Evolutionary conservation across 2,329 filamentous ascomycete genomes (phyloP).

Genomic region (Claviceps spartinae): DNA sequence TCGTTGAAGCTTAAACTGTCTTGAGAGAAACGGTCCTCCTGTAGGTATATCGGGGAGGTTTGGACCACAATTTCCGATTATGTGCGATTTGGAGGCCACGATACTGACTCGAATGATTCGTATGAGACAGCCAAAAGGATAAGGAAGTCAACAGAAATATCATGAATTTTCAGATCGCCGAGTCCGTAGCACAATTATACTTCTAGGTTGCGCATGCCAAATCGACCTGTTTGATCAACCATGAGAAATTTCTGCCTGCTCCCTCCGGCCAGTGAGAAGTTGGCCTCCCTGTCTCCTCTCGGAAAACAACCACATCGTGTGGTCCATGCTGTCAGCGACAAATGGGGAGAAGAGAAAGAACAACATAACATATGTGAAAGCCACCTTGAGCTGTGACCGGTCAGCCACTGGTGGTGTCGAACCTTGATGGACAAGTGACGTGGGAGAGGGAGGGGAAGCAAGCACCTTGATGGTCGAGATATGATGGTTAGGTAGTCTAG

Average conservation of each 20-base stretch:
- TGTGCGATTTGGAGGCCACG: not conserved
- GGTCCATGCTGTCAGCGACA: not conserved
- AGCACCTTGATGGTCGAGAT: not conserved
- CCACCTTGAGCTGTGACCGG: not conserved
- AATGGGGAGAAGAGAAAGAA: not conserved
- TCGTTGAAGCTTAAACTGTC: slow-evolving; percentile 2
- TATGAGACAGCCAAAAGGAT: not conserved
- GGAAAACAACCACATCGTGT: not conserved
- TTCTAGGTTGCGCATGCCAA: not conserved
- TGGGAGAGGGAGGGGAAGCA: not conserved
- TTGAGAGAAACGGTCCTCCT: not conserved
- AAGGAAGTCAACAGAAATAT: not conserved
- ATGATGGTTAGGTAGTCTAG: not conserved
- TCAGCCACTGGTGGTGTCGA: slow-evolving; percentile 1
- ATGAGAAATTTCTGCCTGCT: not conserved
- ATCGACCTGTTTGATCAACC: not conserved
- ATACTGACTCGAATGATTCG: not conserved
- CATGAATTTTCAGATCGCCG: not conserved
- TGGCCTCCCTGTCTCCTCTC: not conserved
- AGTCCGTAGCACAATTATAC: not conserved
- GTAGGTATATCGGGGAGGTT: not conserved
- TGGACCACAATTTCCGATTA: not conserved
- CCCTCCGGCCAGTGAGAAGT: not conserved
- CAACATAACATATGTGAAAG: too few species aligned
- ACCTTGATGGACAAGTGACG: slow-evolving; percentile 6